These are phyloP conservation scores for Teratosphaeria zuluensis DNA, from an alignment of 2,329 filamentous ascomycete species.

Conservation along the genomic window DNA sequence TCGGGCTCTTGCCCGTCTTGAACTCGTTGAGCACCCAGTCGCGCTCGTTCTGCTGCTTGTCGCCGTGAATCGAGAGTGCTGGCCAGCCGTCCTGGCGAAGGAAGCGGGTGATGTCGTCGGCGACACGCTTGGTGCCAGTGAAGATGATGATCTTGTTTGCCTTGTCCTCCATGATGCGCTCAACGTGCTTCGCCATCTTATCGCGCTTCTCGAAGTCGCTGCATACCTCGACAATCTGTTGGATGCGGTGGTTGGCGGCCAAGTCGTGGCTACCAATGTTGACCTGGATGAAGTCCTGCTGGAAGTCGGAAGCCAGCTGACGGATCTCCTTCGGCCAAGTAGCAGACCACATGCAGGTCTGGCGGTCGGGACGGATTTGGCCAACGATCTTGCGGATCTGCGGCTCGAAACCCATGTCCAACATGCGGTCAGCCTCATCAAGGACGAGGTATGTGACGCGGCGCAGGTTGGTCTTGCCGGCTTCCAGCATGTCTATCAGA, in stretches of 20 bases:
- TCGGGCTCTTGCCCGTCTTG: slow-evolving; percentile 97
- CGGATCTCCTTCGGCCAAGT: slow-evolving; percentile 99
- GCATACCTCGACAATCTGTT: slow-evolving; percentile 93
- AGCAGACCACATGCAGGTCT: slow-evolving; percentile 99
- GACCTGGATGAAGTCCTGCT: slow-evolving; percentile 95
- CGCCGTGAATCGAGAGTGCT: slow-evolving; percentile 93
- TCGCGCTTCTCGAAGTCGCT: slow-evolving; percentile 97
- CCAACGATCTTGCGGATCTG: slow-evolving; percentile 98
- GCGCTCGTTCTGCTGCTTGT: slow-evolving; percentile 99
- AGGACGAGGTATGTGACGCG: slow-evolving; percentile 97
- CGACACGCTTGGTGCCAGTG: slow-evolving; percentile 76
- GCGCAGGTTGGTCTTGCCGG: slow-evolving; percentile 94
- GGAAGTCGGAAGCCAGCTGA: slow-evolving; percentile 79
- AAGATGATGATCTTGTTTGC: slow-evolving; percentile 94
- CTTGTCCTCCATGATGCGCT: slow-evolving; percentile 96
- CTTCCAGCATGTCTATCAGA: slow-evolving; percentile 97
- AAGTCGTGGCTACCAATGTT: slow-evolving; percentile 96
- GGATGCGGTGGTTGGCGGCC: slow-evolving; percentile 94
- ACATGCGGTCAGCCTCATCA: slow-evolving; percentile 97
- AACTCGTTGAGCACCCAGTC: slow-evolving; percentile 99
- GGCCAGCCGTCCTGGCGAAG: slow-evolving; percentile 97
- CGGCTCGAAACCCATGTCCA: slow-evolving; percentile 99
- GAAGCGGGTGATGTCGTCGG: slow-evolving; percentile 95
- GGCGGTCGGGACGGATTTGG: slow-evolving; percentile 94
- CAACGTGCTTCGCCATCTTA: slow-evolving; percentile 91